phyloP scores from a whole-genome alignment of 805 yeast species.

The Zygosaccharomyces pseudorouxii region DNA sequence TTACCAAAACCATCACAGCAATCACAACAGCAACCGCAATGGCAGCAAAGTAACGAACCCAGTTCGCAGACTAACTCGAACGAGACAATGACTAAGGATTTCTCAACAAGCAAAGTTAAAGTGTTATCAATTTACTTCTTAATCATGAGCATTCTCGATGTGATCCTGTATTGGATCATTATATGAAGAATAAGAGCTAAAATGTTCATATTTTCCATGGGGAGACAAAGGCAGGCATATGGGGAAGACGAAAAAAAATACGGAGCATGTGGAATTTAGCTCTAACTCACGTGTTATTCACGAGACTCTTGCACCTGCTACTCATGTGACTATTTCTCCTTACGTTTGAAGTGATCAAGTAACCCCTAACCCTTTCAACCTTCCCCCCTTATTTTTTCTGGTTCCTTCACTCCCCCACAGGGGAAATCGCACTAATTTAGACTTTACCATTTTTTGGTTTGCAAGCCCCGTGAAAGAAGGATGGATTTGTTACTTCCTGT shows the following conservation, averaged over 20 bases:
- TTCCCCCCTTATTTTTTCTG: background rate
- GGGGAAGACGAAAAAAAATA: too few relatives aligned
- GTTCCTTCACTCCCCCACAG: slow-evolving; percentile 4
- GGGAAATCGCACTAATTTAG: slow-evolving; percentile 4
- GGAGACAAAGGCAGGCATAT: too few relatives aligned
- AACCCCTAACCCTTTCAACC: background rate
- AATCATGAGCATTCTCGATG: slow-evolving; percentile 19
- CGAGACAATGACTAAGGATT: background rate
- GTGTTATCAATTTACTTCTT: slow-evolving; percentile 20
- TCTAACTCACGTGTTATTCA: too few relatives aligned
- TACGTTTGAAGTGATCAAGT: background rate
- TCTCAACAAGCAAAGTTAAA: slow-evolving; percentile 5
- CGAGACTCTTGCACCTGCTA: too few relatives aligned
- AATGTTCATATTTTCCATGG: too few relatives aligned
- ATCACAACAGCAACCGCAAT: background rate
- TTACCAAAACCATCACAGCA: background rate
- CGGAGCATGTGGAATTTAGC: too few relatives aligned
- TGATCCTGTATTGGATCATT: slow-evolving; percentile 13
- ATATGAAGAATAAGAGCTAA: background rate
- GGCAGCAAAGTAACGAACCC: background rate
- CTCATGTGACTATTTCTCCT: background rate
- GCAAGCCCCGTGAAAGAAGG: background rate
- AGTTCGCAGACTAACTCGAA: background rate
- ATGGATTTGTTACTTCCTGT: background rate
- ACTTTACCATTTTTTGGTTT: slow-evolving; percentile 3